These are phyloP conservation scores for Zygoascus flipseniorum DNA, from an alignment of 805 yeast genomes.

Conservation along the genomic window DNA sequence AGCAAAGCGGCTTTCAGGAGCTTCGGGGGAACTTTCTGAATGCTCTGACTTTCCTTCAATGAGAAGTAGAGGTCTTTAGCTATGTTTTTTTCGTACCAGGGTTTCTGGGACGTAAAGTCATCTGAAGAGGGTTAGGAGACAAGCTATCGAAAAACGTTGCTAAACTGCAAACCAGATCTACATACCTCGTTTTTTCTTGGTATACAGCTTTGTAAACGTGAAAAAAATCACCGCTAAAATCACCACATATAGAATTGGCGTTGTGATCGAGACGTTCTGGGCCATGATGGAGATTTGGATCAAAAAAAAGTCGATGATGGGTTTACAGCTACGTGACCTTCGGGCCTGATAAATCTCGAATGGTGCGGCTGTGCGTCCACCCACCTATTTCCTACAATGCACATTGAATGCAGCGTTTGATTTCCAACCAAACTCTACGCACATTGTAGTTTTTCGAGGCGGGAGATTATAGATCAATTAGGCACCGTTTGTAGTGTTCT, in stretches of 20 bases:
- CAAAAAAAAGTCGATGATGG: neutral
- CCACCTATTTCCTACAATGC: no score
- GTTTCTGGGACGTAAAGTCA: constrained; percentile 51
- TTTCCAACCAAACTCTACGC: no score
- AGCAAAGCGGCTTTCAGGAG: constrained; percentile 61
- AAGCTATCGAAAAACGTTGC: no score
- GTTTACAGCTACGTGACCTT: neutral
- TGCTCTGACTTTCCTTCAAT: constrained; percentile 39
- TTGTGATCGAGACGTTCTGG: constrained; percentile 46
- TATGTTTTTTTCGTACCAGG: constrained; percentile 61
- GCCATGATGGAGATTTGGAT: constrained; percentile 17
- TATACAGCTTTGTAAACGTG: constrained; percentile 60
- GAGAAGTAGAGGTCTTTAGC: constrained; percentile 56
- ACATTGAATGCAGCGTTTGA: no score
- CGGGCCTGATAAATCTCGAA: no score
- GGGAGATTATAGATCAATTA: no score
- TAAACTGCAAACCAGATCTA: no score
- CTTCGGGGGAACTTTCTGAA: constrained; percentile 65
- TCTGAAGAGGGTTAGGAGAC: constrained; percentile 14
- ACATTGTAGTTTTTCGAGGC: no score
- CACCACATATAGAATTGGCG: constrained; percentile 71
- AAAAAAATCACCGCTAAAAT: constrained; percentile 58
- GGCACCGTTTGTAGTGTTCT: neutral
- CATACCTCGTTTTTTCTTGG: constrained; percentile 41
- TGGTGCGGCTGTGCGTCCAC: no score